Evolutionary conservation across 2,329 filamentous ascomycete genomes (phyloP).

Genomic region (Hypoxylon sp.): DNA sequence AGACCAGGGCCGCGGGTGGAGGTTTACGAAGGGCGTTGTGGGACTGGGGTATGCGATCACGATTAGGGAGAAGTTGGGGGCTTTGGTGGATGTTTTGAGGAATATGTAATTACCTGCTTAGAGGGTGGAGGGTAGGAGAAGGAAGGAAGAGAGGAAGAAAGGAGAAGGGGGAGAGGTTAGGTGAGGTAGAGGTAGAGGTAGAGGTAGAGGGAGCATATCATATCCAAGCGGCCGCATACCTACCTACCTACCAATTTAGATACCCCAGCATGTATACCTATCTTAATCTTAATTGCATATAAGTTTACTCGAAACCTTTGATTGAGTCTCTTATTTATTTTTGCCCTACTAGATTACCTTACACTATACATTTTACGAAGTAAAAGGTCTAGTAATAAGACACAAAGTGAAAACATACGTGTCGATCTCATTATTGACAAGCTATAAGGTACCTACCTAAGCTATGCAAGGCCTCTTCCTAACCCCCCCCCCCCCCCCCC

Average conservation of each 20-base stretch:
- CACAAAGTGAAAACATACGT: background rate
- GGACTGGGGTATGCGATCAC: constrained; percentile 71
- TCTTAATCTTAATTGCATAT: constrained; percentile 31
- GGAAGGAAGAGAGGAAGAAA: constrained; percentile 33
- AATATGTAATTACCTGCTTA: constrained; percentile 61
- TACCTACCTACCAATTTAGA: constrained; percentile 23
- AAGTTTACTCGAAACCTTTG: background rate
- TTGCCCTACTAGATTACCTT: background rate
- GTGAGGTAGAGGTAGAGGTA: background rate
- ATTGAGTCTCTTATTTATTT: background rate
- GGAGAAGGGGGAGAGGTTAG: background rate
- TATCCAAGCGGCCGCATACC: constrained; percentile 11
- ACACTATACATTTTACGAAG: background rate
- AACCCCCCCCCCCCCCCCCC: background rate
- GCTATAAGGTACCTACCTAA: background rate
- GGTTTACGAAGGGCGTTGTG: constrained; percentile 73
- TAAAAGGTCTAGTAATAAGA: background rate
- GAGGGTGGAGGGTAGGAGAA: constrained; percentile 21
- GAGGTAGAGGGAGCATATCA: constrained; percentile 1
- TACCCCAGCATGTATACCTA: constrained; percentile 30
- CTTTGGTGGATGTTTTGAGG: constrained; percentile 60
- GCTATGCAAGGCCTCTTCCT: background rate
- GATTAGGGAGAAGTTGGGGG: constrained; percentile 58
- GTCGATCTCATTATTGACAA: background rate
- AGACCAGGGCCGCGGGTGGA: constrained; percentile 74